Evolutionary conservation across 202 grass and related monocot genomes (phyloP).

Genomic region (Brachypodium distachyon): DNA sequence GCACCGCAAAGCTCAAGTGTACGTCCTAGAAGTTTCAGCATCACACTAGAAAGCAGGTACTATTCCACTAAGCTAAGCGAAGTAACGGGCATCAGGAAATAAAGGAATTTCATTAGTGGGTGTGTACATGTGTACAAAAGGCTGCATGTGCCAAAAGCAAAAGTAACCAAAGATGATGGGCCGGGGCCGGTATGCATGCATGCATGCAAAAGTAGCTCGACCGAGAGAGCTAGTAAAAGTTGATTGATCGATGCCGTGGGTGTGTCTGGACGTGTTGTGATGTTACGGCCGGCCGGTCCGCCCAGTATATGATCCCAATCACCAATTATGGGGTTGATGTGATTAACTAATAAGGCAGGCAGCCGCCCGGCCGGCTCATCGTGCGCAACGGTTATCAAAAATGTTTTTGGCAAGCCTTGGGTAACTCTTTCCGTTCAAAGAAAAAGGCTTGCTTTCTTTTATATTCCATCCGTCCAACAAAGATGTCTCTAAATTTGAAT

Average conservation of each 20-base stretch:
- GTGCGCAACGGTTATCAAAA: background rate
- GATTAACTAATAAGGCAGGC: background rate
- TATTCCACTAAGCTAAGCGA: constrained; percentile 10
- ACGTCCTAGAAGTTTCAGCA: constrained; percentile 13
- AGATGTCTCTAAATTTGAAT: too few relatives aligned
- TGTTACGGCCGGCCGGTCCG: background rate
- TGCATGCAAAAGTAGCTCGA: background rate
- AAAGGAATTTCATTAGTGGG: background rate
- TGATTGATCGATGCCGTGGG: background rate
- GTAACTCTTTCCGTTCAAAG: background rate
- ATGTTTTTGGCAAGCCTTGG: background rate
- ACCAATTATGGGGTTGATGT: background rate
- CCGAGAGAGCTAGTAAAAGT: background rate
- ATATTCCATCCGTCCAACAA: too few relatives aligned
- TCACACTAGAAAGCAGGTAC: constrained; percentile 14
- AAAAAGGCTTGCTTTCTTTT: background rate
- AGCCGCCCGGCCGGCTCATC: too few relatives aligned
- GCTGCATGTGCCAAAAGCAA: constrained; percentile 13
- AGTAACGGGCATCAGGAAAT: constrained; percentile 5
- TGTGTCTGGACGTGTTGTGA: background rate
- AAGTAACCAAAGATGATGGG: constrained; percentile 16
- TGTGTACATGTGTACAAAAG: background rate
- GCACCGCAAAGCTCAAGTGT: background rate
- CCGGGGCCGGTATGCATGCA: too few relatives aligned
- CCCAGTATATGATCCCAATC: too few relatives aligned